A percentile compares a stretch with the other conserved stretches of the same genome.
These are phyloP conservation scores for Acrocalymma vagum DNA, from an alignment of 2,329 filamentous ascomycete genomes.

Conservation along the genomic window DNA sequence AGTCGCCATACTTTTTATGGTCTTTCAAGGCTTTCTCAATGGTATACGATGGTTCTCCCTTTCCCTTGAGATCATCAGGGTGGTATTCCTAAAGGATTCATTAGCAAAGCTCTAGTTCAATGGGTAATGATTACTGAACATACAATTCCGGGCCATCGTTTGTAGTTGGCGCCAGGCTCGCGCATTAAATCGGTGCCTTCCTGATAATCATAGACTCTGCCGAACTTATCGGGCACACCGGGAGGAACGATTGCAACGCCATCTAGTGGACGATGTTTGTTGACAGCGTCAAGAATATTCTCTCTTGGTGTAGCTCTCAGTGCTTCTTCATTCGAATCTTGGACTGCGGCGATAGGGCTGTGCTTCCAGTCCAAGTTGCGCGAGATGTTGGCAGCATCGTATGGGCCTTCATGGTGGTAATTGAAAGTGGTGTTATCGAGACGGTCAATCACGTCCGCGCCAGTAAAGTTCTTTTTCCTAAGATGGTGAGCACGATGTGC, in stretches of 20 bases:
- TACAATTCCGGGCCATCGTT: constrained; percentile 77
- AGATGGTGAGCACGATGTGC: constrained; percentile 74
- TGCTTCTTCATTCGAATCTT: constrained; percentile 76
- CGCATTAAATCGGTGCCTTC: constrained; percentile 89
- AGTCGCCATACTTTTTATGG: constrained; percentile 56
- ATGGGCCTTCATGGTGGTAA: constrained; percentile 93
- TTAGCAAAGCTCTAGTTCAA: constrained; percentile 12
- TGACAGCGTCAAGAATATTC: constrained; percentile 77
- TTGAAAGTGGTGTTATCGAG: constrained; percentile 74
- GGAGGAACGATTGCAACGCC: constrained; percentile 81
- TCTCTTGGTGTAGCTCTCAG: constrained; percentile 82
- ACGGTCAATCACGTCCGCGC: constrained; percentile 80
- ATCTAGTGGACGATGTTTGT: constrained; percentile 79
- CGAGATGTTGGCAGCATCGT: constrained; percentile 80
- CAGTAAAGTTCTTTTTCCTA: constrained; percentile 70
- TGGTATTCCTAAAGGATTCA: constrained; percentile 65
- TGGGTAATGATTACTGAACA: constrained; percentile 48
- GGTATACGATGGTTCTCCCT: constrained; percentile 79
- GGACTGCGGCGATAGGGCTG: constrained; percentile 81
- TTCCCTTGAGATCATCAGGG: constrained; percentile 81
- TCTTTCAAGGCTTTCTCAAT: constrained; percentile 74
- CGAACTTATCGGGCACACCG: constrained; percentile 72
- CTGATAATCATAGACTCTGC: constrained; percentile 77
- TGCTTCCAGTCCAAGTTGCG: constrained; percentile 71
- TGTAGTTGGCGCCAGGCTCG: constrained; percentile 82